Conservation (phyloP, 177 flowering plant genomes). For the Vitis hybrid region DNA sequence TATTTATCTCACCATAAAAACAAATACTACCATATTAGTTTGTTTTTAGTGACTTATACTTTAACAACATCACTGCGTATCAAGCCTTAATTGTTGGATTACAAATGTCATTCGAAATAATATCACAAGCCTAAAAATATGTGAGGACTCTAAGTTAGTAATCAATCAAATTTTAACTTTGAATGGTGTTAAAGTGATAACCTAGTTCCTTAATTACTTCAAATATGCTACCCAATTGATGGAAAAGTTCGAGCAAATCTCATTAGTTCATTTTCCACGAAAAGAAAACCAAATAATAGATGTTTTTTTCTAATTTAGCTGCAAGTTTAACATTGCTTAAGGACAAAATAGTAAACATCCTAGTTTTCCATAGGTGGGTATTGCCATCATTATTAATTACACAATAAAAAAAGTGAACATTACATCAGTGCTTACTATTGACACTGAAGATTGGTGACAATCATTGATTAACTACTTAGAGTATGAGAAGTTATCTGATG, state of each 20-base stretch:
- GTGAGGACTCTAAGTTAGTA: slow-evolving; percentile 4
- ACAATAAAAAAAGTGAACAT: not conserved
- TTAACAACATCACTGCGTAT: slow-evolving; percentile 9
- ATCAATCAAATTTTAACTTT: no score
- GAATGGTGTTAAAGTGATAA: slow-evolving; percentile 6
- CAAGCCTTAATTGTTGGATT: slow-evolving; percentile 8
- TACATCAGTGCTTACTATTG: slow-evolving; percentile 6
- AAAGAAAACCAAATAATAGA: slow-evolving; percentile 1
- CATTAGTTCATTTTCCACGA: not conserved
- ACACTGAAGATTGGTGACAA: not conserved
- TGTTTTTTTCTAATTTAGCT: slow-evolving; percentile 1
- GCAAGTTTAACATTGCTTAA: no score
- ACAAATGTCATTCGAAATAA: slow-evolving; percentile 3
- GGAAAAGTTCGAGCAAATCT: not conserved
- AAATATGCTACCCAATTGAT: slow-evolving; percentile 2
- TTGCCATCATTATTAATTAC: not conserved
- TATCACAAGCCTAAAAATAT: not conserved
- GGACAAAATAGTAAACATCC: not conserved
- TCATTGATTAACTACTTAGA: slow-evolving; percentile 2
- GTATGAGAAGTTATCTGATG: not conserved
- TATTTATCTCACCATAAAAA: no score
- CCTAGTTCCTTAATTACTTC: slow-evolving; percentile 1
- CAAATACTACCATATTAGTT: no score
- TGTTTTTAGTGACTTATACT: not conserved
- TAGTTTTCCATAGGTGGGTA: not conserved